Conservation (phyloP, 1,284 basidiomycete genomes). For the Austroboletus niveus region DNA sequence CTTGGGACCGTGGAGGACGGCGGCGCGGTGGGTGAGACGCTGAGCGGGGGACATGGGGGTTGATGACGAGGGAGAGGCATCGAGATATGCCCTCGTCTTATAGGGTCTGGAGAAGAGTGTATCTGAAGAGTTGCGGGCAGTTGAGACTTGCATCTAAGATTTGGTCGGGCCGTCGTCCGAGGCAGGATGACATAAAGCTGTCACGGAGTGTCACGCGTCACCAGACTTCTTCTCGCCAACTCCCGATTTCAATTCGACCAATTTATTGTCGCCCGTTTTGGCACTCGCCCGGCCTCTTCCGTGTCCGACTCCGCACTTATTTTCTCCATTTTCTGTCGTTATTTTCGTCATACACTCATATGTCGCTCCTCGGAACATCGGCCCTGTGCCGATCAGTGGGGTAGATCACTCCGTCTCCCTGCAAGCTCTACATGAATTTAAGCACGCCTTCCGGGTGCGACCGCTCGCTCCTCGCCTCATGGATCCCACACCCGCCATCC, state of each 20-base stretch:
- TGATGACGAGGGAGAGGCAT: conserved; percentile 27
- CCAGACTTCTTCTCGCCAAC: conserved; percentile 20
- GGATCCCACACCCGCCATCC: conserved; percentile 44
- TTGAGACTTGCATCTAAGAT: conserved; percentile 21
- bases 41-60: conserved; percentile 55
- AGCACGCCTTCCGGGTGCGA: conserved; percentile 14
- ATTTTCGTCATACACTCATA: conserved; percentile 9
- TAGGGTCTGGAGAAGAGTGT: conserved; percentile 28
- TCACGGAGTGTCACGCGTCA: conserved; percentile 24
- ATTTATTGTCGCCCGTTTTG: conserved; percentile 29
- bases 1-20: conserved; percentile 68
- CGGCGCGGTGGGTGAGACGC: conserved; percentile 56
- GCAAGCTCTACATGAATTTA: conserved; percentile 21
- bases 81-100: conserved; percentile 27
- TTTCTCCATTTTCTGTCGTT: conserved; percentile 9
- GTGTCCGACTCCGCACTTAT: conserved; percentile 11
- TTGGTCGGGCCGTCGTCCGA: conserved; percentile 31
- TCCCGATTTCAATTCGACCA: conserved; percentile 25
- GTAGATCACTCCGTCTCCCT: conserved; percentile 19
- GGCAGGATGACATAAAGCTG: conserved; percentile 30
- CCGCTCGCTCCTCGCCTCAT: conserved; percentile 24
- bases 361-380: conserved; percentile 24
- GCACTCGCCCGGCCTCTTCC: conserved; percentile 16
- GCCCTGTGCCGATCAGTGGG: conserved; percentile 32
- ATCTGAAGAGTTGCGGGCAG: conserved; percentile 31